phyloP scores from a whole-genome alignment of 2,329 filamentous ascomycete genomes.

The Cladosporium sp. region DNA sequence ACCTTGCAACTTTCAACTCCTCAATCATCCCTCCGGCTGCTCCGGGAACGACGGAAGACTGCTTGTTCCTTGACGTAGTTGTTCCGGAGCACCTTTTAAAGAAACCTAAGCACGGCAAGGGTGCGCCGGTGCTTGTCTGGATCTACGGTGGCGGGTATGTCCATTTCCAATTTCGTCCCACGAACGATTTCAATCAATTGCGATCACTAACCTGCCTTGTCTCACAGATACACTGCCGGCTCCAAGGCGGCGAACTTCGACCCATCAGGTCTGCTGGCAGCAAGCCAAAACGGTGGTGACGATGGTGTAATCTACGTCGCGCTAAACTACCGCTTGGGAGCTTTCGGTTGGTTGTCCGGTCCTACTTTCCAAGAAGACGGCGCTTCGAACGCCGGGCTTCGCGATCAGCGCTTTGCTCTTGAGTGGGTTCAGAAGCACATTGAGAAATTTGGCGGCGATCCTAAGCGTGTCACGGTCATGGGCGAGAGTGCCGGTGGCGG shows the following conservation, averaged over 20 bases:
- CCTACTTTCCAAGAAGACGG: constrained; percentile 39
- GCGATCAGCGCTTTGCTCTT: constrained; percentile 51
- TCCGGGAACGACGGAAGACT: constrained; percentile 33
- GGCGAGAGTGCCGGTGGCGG: constrained; percentile 49
- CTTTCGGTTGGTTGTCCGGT: constrained; percentile 44
- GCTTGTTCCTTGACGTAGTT: constrained; percentile 36
- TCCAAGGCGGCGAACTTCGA: constrained; percentile 32
- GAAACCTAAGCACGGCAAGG: constrained; percentile 15
- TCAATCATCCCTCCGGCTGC: constrained; percentile 18
- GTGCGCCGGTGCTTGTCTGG: constrained; percentile 36
- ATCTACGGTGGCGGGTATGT: constrained; percentile 43
- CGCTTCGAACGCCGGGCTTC: constrained; percentile 44
- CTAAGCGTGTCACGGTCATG: constrained; percentile 43
- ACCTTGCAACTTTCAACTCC: constrained; percentile 16
- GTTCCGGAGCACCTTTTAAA: constrained; percentile 32
- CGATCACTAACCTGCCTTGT: too few species aligned
- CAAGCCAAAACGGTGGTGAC: constrained; percentile 34
- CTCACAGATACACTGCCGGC: constrained; percentile 30
- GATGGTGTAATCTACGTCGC: constrained; percentile 42
- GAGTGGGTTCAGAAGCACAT: constrained; percentile 53
- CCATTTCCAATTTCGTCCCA: too few species aligned
- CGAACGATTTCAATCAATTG: constrained; percentile 21
- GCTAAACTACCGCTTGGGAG: constrained; percentile 45
- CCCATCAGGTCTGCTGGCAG: constrained; percentile 36
- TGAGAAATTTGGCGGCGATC: constrained; percentile 48